phyloP scores from a whole-genome alignment of 257 asterid genomes.

The Lycium ferocissimum region DNA sequence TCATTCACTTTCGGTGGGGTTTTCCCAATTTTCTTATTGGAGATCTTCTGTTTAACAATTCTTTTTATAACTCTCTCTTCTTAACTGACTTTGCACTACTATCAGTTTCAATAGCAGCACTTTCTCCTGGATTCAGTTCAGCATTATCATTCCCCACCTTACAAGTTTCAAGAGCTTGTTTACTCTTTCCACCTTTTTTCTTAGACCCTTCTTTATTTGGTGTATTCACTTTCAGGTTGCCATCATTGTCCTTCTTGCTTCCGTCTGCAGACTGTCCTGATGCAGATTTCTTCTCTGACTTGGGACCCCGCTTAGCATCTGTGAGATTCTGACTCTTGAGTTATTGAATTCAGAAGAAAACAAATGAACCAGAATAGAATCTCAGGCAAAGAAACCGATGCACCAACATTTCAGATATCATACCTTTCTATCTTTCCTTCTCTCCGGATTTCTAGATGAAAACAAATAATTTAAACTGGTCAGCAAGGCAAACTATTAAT shows the following conservation, averaged over 20 bases:
- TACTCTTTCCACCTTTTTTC: slow-evolving; percentile 48
- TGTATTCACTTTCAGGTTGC: slow-evolving; percentile 40
- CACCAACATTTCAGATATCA: not conserved
- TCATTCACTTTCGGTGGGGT: slow-evolving; percentile 17
- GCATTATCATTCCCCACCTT: slow-evolving; percentile 45
- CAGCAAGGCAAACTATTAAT: slow-evolving; percentile 24
- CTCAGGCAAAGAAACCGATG: slow-evolving; percentile 4
- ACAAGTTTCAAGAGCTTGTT: slow-evolving; percentile 45
- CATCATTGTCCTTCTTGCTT: slow-evolving; percentile 50
- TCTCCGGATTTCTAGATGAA: slow-evolving; percentile 30
- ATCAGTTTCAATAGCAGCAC: slow-evolving; percentile 47
- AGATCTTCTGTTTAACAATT: slow-evolving; percentile 46
- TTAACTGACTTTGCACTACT: slow-evolving; percentile 63
- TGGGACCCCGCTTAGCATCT: slow-evolving; percentile 45
- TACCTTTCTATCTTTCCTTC: slow-evolving; percentile 27
- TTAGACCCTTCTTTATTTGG: slow-evolving; percentile 46
- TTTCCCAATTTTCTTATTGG: slow-evolving; percentile 40
- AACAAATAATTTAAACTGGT: slow-evolving; percentile 21
- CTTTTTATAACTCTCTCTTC: slow-evolving; percentile 79
- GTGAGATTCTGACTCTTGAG: slow-evolving; percentile 44
- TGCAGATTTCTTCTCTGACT: slow-evolving; percentile 48
- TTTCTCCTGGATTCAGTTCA: slow-evolving; percentile 47
- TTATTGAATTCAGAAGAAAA: slow-evolving; percentile 42
- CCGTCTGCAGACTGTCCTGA: slow-evolving; percentile 51
- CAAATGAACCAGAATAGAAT: slow-evolving; percentile 1